Base-by-base conservation (phyloP, 805 yeast species). In the Starmerella potacharoeniae region DNA sequence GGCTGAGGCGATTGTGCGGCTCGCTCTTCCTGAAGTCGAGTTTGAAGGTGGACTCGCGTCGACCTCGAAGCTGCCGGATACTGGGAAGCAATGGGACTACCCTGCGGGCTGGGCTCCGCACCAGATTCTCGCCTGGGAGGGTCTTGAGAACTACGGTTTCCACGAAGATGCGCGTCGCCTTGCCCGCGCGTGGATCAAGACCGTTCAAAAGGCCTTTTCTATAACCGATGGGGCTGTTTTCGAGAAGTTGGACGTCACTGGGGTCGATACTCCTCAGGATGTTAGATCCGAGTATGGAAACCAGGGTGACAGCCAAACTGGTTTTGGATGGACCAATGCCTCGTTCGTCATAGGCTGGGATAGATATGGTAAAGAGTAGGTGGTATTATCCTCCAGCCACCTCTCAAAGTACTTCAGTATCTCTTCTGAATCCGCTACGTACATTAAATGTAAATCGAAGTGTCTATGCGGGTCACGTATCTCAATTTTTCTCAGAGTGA, bases 81-180 rank as follows among this genome's bases (percentile, higher is more conserved):
- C 9, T 1, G 52, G 44, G 11, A 76, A 97, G 68, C 98, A 91
- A 71, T 91, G 98, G 98, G 98, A 91, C 68, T 93, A 84, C 68
- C 98, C 98, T 2, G 87, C 73, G 65, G 97, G 97, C 1, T 91
- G 98, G 98, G 96, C 97, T 0, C 97, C 98, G 3, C 97, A 93
- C 67, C 98, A 91, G 69, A 86, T 91, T 16, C 68, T 91, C 53
- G 91, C 95, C 1, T 91, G 98, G 98, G 78, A 78, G 46, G 97
- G 97, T 0, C 74, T 91, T 36, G 63, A 68, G 33, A 77, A 81
- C 52, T 93, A 91, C 66, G 93, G 90, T 0, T 86, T 75, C 65
- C 68, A 67, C 3, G 79, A 75, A 4, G 78, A 79, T 16, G 82
- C 91, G 1, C 75, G 82, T 54, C 72, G 97, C 57, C 71, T 91